These are phyloP conservation scores for Dissophora globulifera DNA, from an alignment of 192 early-diverging fungal genomes.

Conservation along the genomic window DNA sequence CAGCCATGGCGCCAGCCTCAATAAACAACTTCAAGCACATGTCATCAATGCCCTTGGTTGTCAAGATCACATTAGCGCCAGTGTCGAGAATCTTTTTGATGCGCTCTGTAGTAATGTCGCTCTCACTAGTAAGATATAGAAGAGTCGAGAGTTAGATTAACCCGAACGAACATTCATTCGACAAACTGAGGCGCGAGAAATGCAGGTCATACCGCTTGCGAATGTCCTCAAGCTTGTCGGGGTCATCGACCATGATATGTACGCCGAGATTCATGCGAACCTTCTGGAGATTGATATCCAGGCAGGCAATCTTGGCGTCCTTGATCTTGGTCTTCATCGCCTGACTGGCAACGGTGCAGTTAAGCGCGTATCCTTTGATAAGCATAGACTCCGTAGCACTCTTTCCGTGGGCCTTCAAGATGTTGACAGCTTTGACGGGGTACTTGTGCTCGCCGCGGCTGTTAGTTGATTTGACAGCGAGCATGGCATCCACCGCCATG, in stretches of 20 bases:
- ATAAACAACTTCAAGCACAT: slow-evolving; percentile 98
- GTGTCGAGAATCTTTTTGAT: slow-evolving; percentile 95
- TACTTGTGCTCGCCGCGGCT: slow-evolving; percentile 89
- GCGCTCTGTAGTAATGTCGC: slow-evolving; percentile 95
- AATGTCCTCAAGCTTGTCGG: slow-evolving; percentile 97
- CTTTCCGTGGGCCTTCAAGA: slow-evolving; percentile 97
- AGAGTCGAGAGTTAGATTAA: background rate
- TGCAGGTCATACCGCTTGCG: slow-evolving; percentile 70
- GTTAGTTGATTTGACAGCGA: slow-evolving; percentile 90
- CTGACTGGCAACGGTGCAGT: slow-evolving; percentile 97
- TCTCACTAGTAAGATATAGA: slow-evolving; percentile 81
- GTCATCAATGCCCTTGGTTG: slow-evolving; percentile 99
- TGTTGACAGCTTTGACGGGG: slow-evolving; percentile 97
- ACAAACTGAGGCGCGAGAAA: background rate
- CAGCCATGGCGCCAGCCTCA: slow-evolving; percentile 97
- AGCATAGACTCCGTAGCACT: slow-evolving; percentile 87
- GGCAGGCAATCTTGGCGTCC: slow-evolving; percentile 94
- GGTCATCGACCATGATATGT: slow-evolving; percentile 98
- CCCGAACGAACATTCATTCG: background rate
- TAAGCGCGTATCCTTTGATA: slow-evolving; percentile 95
- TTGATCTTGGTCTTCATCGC: slow-evolving; percentile 91
- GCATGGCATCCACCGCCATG: slow-evolving; percentile 93
- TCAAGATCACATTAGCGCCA: slow-evolving; percentile 97
- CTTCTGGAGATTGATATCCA: slow-evolving; percentile 99
- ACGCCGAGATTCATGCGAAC: slow-evolving; percentile 98